Percentiles rank a stretch among this genome's conserved stretches.
Conservation (phyloP, 768 basidiomycete genomes). For the Mycena metata region DNA sequence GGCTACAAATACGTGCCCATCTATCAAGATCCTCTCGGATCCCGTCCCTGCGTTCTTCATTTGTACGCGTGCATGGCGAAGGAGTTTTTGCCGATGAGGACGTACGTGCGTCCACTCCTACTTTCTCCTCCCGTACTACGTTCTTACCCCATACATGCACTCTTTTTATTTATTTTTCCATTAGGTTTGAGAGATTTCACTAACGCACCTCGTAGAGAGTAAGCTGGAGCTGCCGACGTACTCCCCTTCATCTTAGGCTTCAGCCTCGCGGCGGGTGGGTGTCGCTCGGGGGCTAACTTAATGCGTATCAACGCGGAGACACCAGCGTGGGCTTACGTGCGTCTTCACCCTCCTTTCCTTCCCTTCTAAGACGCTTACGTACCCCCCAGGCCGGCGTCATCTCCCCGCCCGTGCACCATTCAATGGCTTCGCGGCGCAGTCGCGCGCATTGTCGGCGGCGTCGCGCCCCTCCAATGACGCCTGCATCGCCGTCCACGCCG, state of each 20-base stretch:
- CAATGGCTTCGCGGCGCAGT: constrained; percentile 63
- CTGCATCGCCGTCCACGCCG: constrained; percentile 52
- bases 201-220: constrained; percentile 36
- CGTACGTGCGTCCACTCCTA: constrained; percentile 5
- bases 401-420: constrained; percentile 50
- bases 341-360: constrained; percentile 38
- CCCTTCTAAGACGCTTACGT: neutral
- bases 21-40: constrained; percentile 59
- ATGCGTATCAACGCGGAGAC: constrained; percentile 54
- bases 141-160: no score
- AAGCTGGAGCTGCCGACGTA: constrained; percentile 49
- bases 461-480: constrained; percentile 48
- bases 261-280: constrained; percentile 66
- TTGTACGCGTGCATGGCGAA: constrained; percentile 60
- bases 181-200: no score
- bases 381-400: constrained; percentile 31
- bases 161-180: constrained; percentile 12
- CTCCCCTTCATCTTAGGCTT: constrained; percentile 55
- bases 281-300: constrained; percentile 56
- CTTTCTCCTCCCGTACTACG: constrained; percentile 23
- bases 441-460: constrained; percentile 50
- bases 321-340: constrained; percentile 55
- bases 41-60: constrained; percentile 55
- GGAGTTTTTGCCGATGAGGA: constrained; percentile 50
- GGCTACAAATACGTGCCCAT: constrained; percentile 57